Evolutionary conservation across 768 basidiomycete species (phyloP).

Genomic region (Boletus reticulatus): DNA sequence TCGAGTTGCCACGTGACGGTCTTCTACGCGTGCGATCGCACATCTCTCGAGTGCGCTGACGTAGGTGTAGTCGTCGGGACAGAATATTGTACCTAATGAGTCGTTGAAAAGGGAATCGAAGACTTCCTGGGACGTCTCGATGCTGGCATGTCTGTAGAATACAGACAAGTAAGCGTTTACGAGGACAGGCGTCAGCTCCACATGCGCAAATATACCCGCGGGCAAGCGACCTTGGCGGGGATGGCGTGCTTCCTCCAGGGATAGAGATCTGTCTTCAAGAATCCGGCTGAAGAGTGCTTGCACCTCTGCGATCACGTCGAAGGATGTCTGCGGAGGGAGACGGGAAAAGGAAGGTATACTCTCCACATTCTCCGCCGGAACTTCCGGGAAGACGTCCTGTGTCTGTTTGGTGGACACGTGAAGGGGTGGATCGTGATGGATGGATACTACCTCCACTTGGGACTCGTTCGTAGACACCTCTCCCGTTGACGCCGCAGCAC

Average conservation of each 20-base stretch:
- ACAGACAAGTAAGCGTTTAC: slow-evolving; percentile 83
- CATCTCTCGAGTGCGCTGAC: slow-evolving; percentile 69
- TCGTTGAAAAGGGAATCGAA: slow-evolving; percentile 45
- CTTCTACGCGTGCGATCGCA: no score
- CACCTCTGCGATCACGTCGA: slow-evolving; percentile 73
- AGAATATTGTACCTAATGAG: slow-evolving; percentile 24
- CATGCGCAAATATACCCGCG: slow-evolving; percentile 50
- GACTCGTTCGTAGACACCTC: no score
- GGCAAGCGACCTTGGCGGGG: slow-evolving; percentile 5
- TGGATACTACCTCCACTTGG: not conserved
- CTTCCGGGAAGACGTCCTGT: no score
- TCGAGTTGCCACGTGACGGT: slow-evolving; percentile 44
- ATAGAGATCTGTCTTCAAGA: slow-evolving; percentile 38
- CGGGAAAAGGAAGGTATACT: slow-evolving; percentile 36
- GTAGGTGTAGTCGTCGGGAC: slow-evolving; percentile 53
- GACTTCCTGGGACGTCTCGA: slow-evolving; percentile 46
- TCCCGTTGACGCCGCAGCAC: no score
- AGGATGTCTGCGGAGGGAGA: slow-evolving; percentile 66
- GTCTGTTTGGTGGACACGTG: slow-evolving; percentile 1
- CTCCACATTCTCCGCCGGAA: slow-evolving; percentile 1
- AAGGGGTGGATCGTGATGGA: not conserved
- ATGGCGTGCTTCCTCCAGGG: not conserved
- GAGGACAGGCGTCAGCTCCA: slow-evolving; percentile 58
- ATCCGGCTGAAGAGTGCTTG: slow-evolving; percentile 63
- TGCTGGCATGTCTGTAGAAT: slow-evolving; percentile 55